These are phyloP conservation scores for Pachysandra terminalis DNA, from an alignment of 164 flowering plant genomes.

Conservation along the genomic window DNA sequence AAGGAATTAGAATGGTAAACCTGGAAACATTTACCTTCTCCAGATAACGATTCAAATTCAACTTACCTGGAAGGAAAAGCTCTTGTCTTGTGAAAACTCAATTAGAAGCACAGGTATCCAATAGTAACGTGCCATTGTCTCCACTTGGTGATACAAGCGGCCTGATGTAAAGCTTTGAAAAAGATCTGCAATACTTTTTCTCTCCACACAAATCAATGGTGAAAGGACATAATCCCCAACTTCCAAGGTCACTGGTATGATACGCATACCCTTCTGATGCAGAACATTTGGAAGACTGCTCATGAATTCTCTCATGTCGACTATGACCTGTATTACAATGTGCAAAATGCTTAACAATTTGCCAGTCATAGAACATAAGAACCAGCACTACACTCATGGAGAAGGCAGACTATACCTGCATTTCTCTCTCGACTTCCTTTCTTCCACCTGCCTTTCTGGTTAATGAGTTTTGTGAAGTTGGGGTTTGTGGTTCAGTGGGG, in stretches of 20 bases:
- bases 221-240: slow-evolving; percentile 98
- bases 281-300: slow-evolving; percentile 99
- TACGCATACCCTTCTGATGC: slow-evolving; percentile 92
- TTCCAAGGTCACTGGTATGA: slow-evolving; percentile 88
- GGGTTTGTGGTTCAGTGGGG: slow-evolving; percentile 41
- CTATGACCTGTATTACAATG: slow-evolving; percentile 63
- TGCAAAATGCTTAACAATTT: background rate
- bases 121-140: slow-evolving; percentile 86
- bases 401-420: slow-evolving; percentile 51
- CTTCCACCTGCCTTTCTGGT: slow-evolving; percentile 99
- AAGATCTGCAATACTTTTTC: slow-evolving; percentile 96
- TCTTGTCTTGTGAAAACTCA: slow-evolving; percentile 96
- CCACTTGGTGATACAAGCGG: slow-evolving; percentile 90
- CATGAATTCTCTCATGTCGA: slow-evolving; percentile 98
- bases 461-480: slow-evolving; percentile 52
- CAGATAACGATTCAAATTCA: too few relatives aligned
- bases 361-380: background rate
- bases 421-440: slow-evolving; percentile 73
- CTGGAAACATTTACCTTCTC: too few relatives aligned
- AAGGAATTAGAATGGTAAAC: too few relatives aligned
- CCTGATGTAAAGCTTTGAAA: slow-evolving; percentile 91
- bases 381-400: background rate
- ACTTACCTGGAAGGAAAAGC: slow-evolving; percentile 99
- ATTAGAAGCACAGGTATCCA: slow-evolving; percentile 90
- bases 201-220: slow-evolving; percentile 89